Evolutionary conservation across 148 eudicot species (phyloP).

Genomic region (Persicaria maculosa): DNA sequence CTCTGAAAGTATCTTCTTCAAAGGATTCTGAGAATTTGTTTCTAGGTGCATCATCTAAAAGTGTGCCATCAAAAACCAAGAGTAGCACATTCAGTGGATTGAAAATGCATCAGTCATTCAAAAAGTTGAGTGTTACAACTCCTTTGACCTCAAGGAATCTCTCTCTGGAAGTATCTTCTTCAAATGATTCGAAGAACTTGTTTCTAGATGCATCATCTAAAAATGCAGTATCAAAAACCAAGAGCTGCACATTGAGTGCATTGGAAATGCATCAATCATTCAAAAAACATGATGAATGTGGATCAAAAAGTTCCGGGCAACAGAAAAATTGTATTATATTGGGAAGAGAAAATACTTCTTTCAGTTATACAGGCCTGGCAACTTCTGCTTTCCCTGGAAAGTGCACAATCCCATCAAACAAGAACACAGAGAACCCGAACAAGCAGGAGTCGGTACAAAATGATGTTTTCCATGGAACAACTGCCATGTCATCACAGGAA

Average conservation of each 20-base stretch:
- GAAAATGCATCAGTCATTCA: constrained; percentile 14
- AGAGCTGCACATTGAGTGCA: constrained; percentile 13
- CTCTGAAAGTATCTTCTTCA: constrained; percentile 19
- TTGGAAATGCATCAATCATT: constrained; percentile 13
- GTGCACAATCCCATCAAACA: constrained; percentile 9
- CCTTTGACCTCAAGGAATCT: not conserved
- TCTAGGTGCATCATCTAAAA: constrained; percentile 14
- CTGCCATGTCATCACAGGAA: constrained; percentile 16
- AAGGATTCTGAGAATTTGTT: constrained; percentile 18
- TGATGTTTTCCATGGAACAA: constrained; percentile 15
- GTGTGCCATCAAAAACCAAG: constrained; percentile 18
- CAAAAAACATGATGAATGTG: constrained; percentile 17
- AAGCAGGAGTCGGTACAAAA: constrained; percentile 12
- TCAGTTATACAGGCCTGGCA: not conserved
- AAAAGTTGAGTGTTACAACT: not conserved
- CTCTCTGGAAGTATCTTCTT: constrained; percentile 18
- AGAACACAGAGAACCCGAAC: not conserved
- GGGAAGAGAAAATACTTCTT: not conserved
- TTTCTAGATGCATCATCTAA: constrained; percentile 18
- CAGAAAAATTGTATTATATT: constrained; percentile 5
- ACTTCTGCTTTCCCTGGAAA: constrained; percentile 8
- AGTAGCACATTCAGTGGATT: constrained; percentile 11
- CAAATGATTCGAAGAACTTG: constrained; percentile 15
- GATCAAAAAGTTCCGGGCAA: constrained; percentile 19
- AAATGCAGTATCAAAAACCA: constrained; percentile 16